These are phyloP conservation scores for Huiozyma naganishii DNA, from an alignment of 805 yeast genomes.

Conservation along the genomic window DNA sequence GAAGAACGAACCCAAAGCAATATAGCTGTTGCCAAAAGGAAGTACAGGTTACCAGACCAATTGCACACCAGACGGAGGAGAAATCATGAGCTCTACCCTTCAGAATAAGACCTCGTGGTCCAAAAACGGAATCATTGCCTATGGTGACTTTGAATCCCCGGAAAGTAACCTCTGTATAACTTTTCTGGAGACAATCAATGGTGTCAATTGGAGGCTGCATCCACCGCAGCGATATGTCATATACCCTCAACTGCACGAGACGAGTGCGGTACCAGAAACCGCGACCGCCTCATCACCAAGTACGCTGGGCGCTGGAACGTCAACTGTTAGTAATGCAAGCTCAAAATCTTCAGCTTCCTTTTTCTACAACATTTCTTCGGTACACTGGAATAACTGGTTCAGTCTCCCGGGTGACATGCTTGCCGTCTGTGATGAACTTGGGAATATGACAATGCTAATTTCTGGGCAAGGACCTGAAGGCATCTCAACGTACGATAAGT, in stretches of 20 bases:
- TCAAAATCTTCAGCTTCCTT: constrained; percentile 5
- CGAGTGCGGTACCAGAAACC: constrained; percentile 1
- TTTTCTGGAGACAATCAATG: constrained; percentile 63
- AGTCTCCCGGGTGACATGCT: constrained; percentile 57
- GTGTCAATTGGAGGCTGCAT: constrained; percentile 70
- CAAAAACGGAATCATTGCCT: constrained; percentile 74
- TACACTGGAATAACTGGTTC: constrained; percentile 58
- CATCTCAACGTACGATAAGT: constrained; percentile 24
- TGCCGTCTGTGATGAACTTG: constrained; percentile 64
- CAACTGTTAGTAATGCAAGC: background rate
- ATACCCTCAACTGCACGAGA: constrained; percentile 25
- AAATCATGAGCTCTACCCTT: constrained; percentile 8
- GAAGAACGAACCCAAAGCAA: too few relatives aligned
- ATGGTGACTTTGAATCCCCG: constrained; percentile 34
- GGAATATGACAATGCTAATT: constrained; percentile 49
- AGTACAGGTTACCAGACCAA: background rate
- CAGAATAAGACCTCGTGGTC: constrained; percentile 56
- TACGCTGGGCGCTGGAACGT: background rate
- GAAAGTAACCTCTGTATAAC: constrained; percentile 43
- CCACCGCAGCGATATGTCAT: constrained; percentile 24
- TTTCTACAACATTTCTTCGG: constrained; percentile 32
- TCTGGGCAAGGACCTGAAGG: constrained; percentile 37
- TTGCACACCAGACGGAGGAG: background rate
- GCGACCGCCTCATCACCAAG: background rate
- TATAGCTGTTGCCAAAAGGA: too few relatives aligned